Evolutionary conservation across 106 monocot species (phyloP).

Genomic region (Platanthera zijinensis): DNA sequence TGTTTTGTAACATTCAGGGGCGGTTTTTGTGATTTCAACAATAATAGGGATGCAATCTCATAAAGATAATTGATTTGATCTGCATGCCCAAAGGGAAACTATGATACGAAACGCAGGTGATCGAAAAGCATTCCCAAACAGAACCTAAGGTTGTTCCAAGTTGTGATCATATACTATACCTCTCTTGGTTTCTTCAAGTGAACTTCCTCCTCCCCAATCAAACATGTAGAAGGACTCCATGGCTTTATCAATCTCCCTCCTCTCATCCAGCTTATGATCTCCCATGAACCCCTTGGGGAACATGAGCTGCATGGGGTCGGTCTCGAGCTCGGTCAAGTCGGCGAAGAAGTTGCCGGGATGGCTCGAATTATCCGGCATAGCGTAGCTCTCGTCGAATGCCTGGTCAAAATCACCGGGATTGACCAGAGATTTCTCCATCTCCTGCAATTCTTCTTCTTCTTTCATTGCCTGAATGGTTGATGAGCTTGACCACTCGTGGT

Average conservation of each 20-base stretch:
- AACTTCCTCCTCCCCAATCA: conserved; percentile 12
- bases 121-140: not conserved
- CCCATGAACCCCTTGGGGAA: conserved; percentile 13
- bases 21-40: too few relatives aligned
- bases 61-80: too few relatives aligned
- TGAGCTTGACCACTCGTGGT: conserved; percentile 2
- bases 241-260: not conserved
- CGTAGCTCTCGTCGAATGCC: not conserved
- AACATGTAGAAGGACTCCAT: conserved; percentile 51
- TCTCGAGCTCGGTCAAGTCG: conserved; percentile 15
- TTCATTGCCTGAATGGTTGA: not conserved
- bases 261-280: not conserved
- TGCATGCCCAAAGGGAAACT: too few relatives aligned
- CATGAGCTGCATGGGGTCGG: not conserved
- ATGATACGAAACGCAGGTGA: not conserved
- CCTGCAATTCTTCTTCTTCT: conserved; percentile 11
- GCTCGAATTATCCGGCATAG: conserved; percentile 3
- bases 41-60: too few relatives aligned
- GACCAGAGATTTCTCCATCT: not conserved
- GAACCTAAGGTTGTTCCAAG: conserved; percentile 8
- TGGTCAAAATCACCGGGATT: not conserved
- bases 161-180: conserved; percentile 15
- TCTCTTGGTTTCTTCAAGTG: conserved; percentile 13
- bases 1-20: too few relatives aligned
- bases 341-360: conserved; percentile 18